Evolutionary conservation across 1,284 basidiomycete species (phyloP).

Genomic region (Pseudomicrostroma phylloplanum): DNA sequence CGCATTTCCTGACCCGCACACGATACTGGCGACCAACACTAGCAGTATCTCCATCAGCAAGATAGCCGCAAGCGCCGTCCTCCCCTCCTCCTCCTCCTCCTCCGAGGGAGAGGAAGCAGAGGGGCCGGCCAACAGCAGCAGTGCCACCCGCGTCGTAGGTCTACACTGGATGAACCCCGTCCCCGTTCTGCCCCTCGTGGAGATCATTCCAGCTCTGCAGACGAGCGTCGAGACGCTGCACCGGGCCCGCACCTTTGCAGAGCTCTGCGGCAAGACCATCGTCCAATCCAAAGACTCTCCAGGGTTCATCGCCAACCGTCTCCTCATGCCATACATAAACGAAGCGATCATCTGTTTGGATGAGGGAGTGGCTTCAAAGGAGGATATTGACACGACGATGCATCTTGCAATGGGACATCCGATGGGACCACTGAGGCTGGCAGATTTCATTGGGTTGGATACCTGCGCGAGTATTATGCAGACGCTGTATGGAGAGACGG

Average conservation of each 20-base stretch:
- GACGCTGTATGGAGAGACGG: constrained; percentile 60
- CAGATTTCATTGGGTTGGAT: constrained; percentile 64
- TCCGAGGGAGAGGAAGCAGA: neutral
- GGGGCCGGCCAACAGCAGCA: neutral
- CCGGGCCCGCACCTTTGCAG: constrained; percentile 73
- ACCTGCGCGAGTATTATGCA: constrained; percentile 65
- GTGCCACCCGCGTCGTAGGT: neutral
- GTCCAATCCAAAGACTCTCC: constrained; percentile 67
- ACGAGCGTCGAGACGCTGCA: constrained; percentile 70
- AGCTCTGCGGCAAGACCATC: constrained; percentile 71
- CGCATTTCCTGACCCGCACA: constrained; percentile 61
- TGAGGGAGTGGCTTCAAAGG: constrained; percentile 81
- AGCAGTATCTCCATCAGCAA: constrained; percentile 91
- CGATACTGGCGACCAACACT: constrained; percentile 87
- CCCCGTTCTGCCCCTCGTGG: constrained; percentile 71
- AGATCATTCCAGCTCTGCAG: constrained; percentile 86
- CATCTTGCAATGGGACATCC: constrained; percentile 91
- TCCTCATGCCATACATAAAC: constrained; percentile 87
- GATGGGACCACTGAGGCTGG: constrained; percentile 62
- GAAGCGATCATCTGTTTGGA: constrained; percentile 88
- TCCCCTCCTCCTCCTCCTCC: constrained; percentile 21
- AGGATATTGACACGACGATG: constrained; percentile 91
- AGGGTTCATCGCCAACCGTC: constrained; percentile 57
- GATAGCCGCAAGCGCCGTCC: constrained; percentile 62
- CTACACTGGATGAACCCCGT: constrained; percentile 87